Conservation (phyloP, 495 filamentous ascomycete species). For the Acidiella bohemica region DNA sequence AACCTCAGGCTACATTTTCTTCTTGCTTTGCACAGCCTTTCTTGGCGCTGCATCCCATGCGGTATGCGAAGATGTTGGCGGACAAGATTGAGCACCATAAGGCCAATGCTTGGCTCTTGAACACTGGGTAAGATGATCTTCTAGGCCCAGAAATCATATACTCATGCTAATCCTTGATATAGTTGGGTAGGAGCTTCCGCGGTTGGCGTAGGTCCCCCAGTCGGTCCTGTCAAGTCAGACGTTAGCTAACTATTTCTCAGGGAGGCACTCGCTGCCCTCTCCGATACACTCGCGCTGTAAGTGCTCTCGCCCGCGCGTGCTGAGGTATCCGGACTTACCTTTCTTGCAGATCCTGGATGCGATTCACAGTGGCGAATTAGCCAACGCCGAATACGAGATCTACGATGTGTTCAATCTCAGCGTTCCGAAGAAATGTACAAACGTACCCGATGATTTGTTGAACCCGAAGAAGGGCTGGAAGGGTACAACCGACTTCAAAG, state of each 20-base stretch:
- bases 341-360: slow-evolving; percentile 93
- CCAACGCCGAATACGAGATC: slow-evolving; percentile 79
- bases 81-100: slow-evolving; percentile 94
- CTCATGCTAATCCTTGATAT: no score
- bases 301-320: no score
- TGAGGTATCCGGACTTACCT: no score
- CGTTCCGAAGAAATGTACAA: slow-evolving; percentile 73
- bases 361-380: slow-evolving; percentile 92
- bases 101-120: slow-evolving; percentile 95
- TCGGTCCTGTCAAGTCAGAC: no score
- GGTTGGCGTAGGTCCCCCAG: no score
- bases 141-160: no score
- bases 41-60: slow-evolving; percentile 97
- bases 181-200: no score
- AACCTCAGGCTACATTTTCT: slow-evolving; percentile 97
- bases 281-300: slow-evolving; percentile 83
- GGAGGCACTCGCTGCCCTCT: slow-evolving; percentile 89
- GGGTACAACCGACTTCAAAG: slow-evolving; percentile 60
- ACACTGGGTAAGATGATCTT: slow-evolving; percentile 99
- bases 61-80: slow-evolving; percentile 94
- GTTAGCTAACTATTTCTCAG: no score
- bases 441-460: slow-evolving; percentile 74
- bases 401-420: slow-evolving; percentile 95
- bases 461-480: slow-evolving; percentile 93
- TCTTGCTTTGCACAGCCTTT: slow-evolving; percentile 99